Evolutionary conservation across 495 filamentous ascomycete genomes (phyloP), one percentile per base, ranked within the genome.

Genomic region (Neurospora sp.): DNA sequence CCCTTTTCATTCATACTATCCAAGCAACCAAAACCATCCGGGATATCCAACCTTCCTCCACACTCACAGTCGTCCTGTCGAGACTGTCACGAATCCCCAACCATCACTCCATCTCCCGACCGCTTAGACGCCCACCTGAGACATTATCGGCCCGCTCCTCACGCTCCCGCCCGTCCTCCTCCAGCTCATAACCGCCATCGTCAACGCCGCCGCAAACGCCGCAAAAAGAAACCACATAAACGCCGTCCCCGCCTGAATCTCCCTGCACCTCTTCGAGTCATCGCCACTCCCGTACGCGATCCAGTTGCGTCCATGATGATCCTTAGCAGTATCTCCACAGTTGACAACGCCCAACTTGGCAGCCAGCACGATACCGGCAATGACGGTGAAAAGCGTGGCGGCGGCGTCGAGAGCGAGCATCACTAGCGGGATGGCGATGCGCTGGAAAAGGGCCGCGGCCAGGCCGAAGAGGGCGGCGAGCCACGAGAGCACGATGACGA

Each of bases 151-250:
- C 4, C 79, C 78, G 20, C 75, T 75, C 72, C 82, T 78, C 40
- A 83, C 75, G 82, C 82, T 79, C 78, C 80, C 40, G 79, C 83
- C 81, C 79, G 81, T 69, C 73, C 83, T 77, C n/a, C 84, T 80
- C 73, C 83, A 78, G 37, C 80, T 80, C 59, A 76, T 77, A 66
- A 81, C 72, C 46, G 79, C 73, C 69, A 86, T 75, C 70, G 77
- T 74, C 14, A 85, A 75, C 16, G 74, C 79, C 9, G 76, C 78
- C 0, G 77, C 75, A 44, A 84, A 84, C 4, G 77, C 75, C 37
- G 76, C 80, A 69, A 85, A 85, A 14, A 86, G 78, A 78, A 86
- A 85, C 84, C 84, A 86, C 79, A 85, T 80, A 72, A 86, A 86
- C 5, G 79, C 84, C 37, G 81, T 81, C 69, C 80, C 76, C n/a